These are phyloP conservation scores for Paraphoma sp. DNA, from an alignment of 2,329 filamentous ascomycete genomes.

Conservation along the genomic window DNA sequence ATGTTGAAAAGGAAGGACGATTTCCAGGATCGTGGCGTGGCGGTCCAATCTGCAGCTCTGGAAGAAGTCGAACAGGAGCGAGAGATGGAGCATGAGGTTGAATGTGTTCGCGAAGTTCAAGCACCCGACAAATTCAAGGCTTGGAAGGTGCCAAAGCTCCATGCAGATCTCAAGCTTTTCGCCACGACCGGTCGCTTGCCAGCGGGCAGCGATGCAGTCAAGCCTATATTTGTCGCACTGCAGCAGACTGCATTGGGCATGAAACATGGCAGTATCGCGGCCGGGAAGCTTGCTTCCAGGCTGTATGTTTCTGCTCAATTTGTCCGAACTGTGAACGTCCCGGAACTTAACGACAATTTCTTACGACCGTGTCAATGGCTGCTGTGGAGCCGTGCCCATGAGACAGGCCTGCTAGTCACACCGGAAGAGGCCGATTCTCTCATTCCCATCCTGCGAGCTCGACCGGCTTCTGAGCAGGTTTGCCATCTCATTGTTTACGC, in stretches of 20 bases:
- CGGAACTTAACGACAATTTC: conserved; percentile 52
- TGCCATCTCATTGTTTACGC: conserved; percentile 68
- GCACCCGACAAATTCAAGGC: conserved; percentile 52
- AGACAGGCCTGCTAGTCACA: conserved; percentile 64
- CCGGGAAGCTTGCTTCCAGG: conserved; percentile 23
- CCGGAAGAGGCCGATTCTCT: conserved; percentile 68
- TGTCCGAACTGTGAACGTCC: conserved; percentile 51
- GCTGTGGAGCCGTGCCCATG: conserved; percentile 58
- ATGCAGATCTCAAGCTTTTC: conserved; percentile 57
- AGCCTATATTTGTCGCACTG: conserved; percentile 54
- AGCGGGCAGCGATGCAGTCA: conserved; percentile 46
- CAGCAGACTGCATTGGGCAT: conserved; percentile 46
- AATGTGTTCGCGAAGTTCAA: conserved; percentile 63
- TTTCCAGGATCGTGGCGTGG: conserved; percentile 54
- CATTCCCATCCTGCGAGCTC: conserved; percentile 58
- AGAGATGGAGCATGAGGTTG: conserved; percentile 66
- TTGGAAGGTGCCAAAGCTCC: conserved; percentile 55
- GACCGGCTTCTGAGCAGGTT: too few species aligned
- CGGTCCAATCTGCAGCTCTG: conserved; percentile 58
- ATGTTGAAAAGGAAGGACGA: conserved; percentile 39
- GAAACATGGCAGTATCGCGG: conserved; percentile 32
- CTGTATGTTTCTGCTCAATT: conserved; percentile 59
- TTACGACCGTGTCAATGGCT: conserved; percentile 66
- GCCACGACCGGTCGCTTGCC: conserved; percentile 44
- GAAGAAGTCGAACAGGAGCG: conserved; percentile 59